Conservation (phyloP, 805 yeast genomes). For the Suhomyces emberorum region DNA sequence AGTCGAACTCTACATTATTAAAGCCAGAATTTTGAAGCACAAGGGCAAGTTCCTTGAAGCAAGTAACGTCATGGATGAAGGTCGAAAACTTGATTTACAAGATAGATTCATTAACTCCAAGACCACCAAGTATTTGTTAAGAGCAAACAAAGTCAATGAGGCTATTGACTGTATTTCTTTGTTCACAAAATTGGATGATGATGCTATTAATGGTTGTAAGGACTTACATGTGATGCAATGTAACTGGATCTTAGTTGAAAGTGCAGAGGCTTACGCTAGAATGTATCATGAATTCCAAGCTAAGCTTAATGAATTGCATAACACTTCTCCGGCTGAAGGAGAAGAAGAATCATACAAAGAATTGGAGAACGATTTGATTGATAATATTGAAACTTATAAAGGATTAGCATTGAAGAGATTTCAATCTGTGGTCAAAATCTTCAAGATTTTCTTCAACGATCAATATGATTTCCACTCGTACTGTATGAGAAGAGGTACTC, state of each 20-base stretch:
- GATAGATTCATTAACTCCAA: conserved; percentile 91
- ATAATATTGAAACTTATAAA: conserved; percentile 43
- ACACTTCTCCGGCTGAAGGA: conserved; percentile 13
- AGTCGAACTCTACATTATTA: conserved; percentile 76
- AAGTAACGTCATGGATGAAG: conserved; percentile 61
- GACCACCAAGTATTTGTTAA: conserved; percentile 74
- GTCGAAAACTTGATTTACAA: conserved; percentile 75
- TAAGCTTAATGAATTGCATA: conserved; percentile 14
- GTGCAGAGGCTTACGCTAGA: conserved; percentile 79
- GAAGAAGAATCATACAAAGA: conserved; percentile 23
- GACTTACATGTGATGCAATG: conserved; percentile 89
- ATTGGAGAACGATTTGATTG: conserved; percentile 30
- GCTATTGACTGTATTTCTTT: conserved; percentile 72
- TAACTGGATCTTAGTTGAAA: conserved; percentile 82
- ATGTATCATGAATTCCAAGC: conserved; percentile 35
- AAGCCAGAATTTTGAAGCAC: conserved; percentile 79
- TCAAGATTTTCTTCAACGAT: conserved; percentile 70
- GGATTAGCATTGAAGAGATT: conserved; percentile 84
- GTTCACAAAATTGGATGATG: conserved; percentile 78
- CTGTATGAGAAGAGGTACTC: conserved; percentile 86
- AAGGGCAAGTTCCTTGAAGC: conserved; percentile 62
- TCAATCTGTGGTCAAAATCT: conserved; percentile 61
- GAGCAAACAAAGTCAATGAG: conserved; percentile 70
- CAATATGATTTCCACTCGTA: conserved; percentile 94
- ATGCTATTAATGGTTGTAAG: conserved; percentile 75